Percentiles rank a stretch among this genome's conserved stretches.
These are phyloP conservation scores for Maudiozyma humilis DNA, from an alignment of 1,139 yeast species.

Conservation along the genomic window DNA sequence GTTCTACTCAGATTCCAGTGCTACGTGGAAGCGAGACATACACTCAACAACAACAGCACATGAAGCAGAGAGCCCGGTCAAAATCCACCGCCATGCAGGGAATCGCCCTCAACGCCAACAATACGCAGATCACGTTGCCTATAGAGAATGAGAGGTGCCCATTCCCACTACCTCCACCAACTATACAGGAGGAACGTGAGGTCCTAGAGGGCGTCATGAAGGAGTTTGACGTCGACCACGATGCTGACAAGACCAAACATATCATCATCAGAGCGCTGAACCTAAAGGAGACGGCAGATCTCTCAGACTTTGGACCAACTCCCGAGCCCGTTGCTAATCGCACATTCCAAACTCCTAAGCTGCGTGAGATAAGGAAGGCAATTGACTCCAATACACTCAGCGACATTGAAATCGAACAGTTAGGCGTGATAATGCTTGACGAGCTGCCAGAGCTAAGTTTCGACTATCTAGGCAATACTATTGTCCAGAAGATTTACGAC, in stretches of 20 bases:
- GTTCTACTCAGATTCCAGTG: conserved; percentile 25
- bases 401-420: conserved; percentile 62
- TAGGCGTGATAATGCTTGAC: conserved; percentile 76
- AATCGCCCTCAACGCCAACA: neutral
- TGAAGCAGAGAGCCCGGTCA: neutral
- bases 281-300: conserved; percentile 32
- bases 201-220: conserved; percentile 19
- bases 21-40: conserved; percentile 13
- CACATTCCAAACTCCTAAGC: conserved; percentile 80
- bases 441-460: conserved; percentile 88
- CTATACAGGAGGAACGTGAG: conserved; percentile 15
- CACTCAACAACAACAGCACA: conserved; percentile 2
- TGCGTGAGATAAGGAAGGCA: conserved; percentile 50
- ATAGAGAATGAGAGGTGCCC: conserved; percentile 30
- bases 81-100: conserved; percentile 5
- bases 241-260: conserved; percentile 24
- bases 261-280: conserved; percentile 34
- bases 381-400: conserved; percentile 38
- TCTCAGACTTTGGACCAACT: conserved; percentile 54
- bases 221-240: conserved; percentile 24
- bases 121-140: conserved; percentile 13
- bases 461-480: conserved; percentile 92
- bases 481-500: conserved; percentile 83
- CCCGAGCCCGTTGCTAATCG: conserved; percentile 59
- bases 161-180: conserved; percentile 29